Percentiles rank a stretch among this genome's conserved stretches.
phyloP scores from a whole-genome alignment of 2,329 filamentous ascomycete genomes.

The Talaromyces sp. region DNA sequence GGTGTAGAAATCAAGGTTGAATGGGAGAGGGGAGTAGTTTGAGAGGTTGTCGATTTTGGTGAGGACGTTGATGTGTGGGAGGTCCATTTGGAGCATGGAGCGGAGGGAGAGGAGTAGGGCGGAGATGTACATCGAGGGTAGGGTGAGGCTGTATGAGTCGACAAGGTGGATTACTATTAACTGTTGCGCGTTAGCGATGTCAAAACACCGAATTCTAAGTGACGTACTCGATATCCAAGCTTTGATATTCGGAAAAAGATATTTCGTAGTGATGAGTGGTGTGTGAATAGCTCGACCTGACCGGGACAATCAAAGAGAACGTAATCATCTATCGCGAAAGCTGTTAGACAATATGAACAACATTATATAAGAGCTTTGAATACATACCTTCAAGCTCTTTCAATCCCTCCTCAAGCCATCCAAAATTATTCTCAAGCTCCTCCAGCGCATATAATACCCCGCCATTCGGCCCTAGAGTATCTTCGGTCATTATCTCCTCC shows the following conservation, averaged over 20 bases:
- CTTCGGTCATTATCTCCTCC: slow-evolving; percentile 91
- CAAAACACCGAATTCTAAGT: slow-evolving; percentile 35
- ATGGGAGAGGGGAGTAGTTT: slow-evolving; percentile 79
- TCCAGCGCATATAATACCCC: slow-evolving; percentile 91
- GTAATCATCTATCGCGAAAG: slow-evolving; percentile 66
- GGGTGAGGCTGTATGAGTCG: slow-evolving; percentile 88
- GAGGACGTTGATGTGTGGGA: slow-evolving; percentile 91
- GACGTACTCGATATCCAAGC: slow-evolving; percentile 75
- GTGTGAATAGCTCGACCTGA: slow-evolving; percentile 95
- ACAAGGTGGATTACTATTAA: slow-evolving; percentile 90
- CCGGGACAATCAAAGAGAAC: slow-evolving; percentile 94
- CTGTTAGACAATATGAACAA: slow-evolving; percentile 12
- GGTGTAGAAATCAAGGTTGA: slow-evolving; percentile 96
- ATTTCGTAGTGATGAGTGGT: slow-evolving; percentile 85
- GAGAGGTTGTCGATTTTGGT: slow-evolving; percentile 96
- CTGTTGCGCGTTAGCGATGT: slow-evolving; percentile 46
- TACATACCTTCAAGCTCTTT: slow-evolving; percentile 63
- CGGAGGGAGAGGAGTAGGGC: slow-evolving; percentile 88
- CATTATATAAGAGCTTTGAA: neutral
- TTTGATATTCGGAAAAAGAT: slow-evolving; percentile 91
- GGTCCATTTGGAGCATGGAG: slow-evolving; percentile 97
- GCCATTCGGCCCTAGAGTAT: slow-evolving; percentile 87
- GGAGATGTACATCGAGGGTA: slow-evolving; percentile 91
- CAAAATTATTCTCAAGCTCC: slow-evolving; percentile 88
- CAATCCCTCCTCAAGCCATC: slow-evolving; percentile 82